phyloP scores from a whole-genome alignment of 768 basidiomycete genomes.

The Boletus rubescentipes region DNA sequence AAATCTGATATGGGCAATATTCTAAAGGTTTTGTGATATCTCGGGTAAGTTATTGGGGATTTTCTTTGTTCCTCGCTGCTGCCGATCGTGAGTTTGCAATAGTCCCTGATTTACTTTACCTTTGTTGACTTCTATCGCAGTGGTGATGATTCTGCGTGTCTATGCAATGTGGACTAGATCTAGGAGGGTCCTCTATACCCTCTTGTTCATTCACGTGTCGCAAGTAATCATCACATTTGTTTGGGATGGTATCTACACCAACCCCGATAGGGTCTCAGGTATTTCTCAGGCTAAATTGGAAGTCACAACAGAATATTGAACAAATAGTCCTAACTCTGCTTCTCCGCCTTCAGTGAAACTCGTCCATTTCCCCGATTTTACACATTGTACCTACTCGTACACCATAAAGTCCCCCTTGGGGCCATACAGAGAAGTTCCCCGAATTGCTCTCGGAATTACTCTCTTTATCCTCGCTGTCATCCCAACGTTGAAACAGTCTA shows the following conservation, averaged over 20 bases:
- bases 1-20: not conserved
- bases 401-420: not conserved
- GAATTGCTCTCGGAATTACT: not conserved
- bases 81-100: conserved; percentile 9
- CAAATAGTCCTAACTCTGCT: too few relatives aligned
- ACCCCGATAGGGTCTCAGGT: not conserved
- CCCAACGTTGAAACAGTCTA: not conserved
- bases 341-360: not conserved
- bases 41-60: not conserved
- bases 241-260: not conserved
- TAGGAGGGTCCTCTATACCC: not conserved
- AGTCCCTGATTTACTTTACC: too few relatives aligned
- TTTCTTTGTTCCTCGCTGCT: not conserved
- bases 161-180: conserved; percentile 14
- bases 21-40: not conserved
- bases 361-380: not conserved
- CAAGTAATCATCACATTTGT: not conserved
- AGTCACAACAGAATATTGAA: too few relatives aligned
- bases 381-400: not conserved
- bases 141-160: conserved; percentile 18
- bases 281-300: not conserved
- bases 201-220: not conserved
- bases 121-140: not conserved
- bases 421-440: conserved; percentile 2
- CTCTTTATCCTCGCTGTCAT: not conserved